These are phyloP conservation scores for Bauhinia variegata DNA, from an alignment of 306 rosid species.

Conservation along the genomic window DNA sequence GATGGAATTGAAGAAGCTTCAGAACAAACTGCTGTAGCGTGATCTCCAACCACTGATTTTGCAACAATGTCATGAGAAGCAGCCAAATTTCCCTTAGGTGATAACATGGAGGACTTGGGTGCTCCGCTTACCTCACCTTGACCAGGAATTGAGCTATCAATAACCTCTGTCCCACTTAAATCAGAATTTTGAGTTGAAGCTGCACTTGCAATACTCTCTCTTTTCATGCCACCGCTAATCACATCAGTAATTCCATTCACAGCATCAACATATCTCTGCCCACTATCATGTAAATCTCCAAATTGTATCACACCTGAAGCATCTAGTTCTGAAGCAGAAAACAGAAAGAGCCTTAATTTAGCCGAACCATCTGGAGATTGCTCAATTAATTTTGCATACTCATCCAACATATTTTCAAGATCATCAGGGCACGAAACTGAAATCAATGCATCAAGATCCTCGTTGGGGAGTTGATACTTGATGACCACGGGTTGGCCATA, in stretches of 20 bases:
- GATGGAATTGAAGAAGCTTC: slow-evolving; percentile 47
- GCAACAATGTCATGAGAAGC: slow-evolving; percentile 48
- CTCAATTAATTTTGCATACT: slow-evolving; percentile 74
- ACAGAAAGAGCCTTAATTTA: slow-evolving; percentile 77
- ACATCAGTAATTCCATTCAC: slow-evolving; percentile 78
- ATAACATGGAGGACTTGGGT: slow-evolving; percentile 37
- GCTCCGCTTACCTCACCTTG: slow-evolving; percentile 54
- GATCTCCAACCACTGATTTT: slow-evolving; percentile 47
- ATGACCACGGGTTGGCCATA: slow-evolving; percentile 78
- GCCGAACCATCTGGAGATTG: slow-evolving; percentile 78
- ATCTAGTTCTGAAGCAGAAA: slow-evolving; percentile 68
- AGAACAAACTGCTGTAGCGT: slow-evolving; percentile 38
- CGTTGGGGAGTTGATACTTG: slow-evolving; percentile 87
- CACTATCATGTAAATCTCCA: slow-evolving; percentile 59
- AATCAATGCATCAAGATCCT: slow-evolving; percentile 92
- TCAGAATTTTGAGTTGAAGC: slow-evolving; percentile 84
- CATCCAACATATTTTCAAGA: slow-evolving; percentile 94
- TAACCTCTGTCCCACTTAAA: slow-evolving; percentile 61
- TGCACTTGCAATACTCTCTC: slow-evolving; percentile 72
- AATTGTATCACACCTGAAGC: slow-evolving; percentile 45
- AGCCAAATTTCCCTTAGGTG: slow-evolving; percentile 49
- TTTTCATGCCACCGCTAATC: slow-evolving; percentile 45
- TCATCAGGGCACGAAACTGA: slow-evolving; percentile 83
- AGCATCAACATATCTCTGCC: slow-evolving; percentile 79
- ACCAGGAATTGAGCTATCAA: slow-evolving; percentile 49